Conservation (phyloP, 495 filamentous ascomycete species). For the Aspergillus heteromorphus region DNA sequence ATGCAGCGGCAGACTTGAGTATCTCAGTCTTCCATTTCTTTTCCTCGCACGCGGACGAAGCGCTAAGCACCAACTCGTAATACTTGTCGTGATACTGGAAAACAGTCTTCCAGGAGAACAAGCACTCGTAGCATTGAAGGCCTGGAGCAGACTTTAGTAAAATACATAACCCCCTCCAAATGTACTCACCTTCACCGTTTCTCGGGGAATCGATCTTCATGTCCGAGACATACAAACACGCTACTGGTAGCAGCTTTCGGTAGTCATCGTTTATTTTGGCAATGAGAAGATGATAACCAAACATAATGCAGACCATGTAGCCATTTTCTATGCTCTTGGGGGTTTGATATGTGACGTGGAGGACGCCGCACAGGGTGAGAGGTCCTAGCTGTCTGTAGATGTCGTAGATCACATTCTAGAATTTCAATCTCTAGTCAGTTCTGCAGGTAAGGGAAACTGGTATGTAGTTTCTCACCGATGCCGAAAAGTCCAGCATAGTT, state of each 20-base stretch:
- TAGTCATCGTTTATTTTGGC: constrained; percentile 58
- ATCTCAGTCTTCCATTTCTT: constrained; percentile 59
- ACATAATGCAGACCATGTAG: constrained; percentile 86
- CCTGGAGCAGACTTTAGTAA: constrained; percentile 44
- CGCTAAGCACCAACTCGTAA: constrained; percentile 83
- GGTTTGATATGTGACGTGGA: constrained; percentile 79
- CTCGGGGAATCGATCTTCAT: constrained; percentile 69
- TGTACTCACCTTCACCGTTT: constrained; percentile 69
- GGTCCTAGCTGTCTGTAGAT: constrained; percentile 74
- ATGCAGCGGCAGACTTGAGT: constrained; percentile 25
- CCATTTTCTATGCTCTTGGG: constrained; percentile 56
- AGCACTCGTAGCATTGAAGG: constrained; percentile 76
- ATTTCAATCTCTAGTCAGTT: constrained; percentile 2
- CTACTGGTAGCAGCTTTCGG: constrained; percentile 64
- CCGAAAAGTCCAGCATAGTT: constrained; percentile 56
- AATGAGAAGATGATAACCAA: constrained; percentile 73
- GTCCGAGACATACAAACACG: constrained; percentile 65
- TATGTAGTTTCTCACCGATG: constrained; percentile 50
- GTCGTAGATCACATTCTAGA: constrained; percentile 33
- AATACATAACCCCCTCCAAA: too few species aligned
- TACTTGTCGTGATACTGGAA: constrained; percentile 73
- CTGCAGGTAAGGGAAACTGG: not conserved
- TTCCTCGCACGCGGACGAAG: constrained; percentile 79
- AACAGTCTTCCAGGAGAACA: constrained; percentile 88
- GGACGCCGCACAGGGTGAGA: constrained; percentile 75